These are phyloP conservation scores for Talinum fruticosum DNA, from an alignment of 148 eudicot species.

Conservation along the genomic window DNA sequence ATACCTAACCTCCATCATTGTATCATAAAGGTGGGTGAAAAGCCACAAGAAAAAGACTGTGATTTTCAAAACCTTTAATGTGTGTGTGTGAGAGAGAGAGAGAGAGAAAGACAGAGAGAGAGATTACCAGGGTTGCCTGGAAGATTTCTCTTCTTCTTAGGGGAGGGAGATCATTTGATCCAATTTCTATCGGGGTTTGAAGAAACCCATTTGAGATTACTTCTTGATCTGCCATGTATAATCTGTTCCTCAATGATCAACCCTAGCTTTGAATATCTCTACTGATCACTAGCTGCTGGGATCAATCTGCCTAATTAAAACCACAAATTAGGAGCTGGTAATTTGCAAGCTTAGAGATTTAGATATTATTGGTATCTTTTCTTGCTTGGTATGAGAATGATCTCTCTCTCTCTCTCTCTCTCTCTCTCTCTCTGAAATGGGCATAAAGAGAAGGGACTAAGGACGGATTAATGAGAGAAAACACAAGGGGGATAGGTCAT, in stretches of 20 bases:
- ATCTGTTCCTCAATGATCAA: neutral
- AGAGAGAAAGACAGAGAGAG: neutral
- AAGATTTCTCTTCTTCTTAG: slow-evolving; percentile 81
- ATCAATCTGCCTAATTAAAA: no score
- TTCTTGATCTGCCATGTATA: slow-evolving; percentile 55
- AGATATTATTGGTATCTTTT: no score
- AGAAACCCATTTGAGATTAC: slow-evolving; percentile 42
- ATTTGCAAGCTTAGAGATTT: no score
- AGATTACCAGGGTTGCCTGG: slow-evolving; percentile 63
- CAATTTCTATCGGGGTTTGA: slow-evolving; percentile 30
- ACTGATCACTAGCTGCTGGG: no score
- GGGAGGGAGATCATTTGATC: slow-evolving; percentile 50
- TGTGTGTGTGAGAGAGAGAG: neutral
- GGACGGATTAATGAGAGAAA: slow-evolving; percentile 32
- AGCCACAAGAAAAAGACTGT: neutral
- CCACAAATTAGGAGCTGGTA: no score
- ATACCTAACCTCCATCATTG: slow-evolving; percentile 26
- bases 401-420: slow-evolving; percentile 1
- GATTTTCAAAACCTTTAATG: slow-evolving; percentile 3
- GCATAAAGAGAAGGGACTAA: slow-evolving; percentile 14
- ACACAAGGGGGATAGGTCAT: slow-evolving; percentile 11
- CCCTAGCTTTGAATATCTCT: neutral
- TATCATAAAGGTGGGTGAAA: slow-evolving; percentile 19
- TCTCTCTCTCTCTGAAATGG: neutral
- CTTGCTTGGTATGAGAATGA: neutral